Percentiles rank a stretch among this genome's conserved stretches.
Conservation (phyloP, 208 protist species). For the Leishmania guyanensis region DNA sequence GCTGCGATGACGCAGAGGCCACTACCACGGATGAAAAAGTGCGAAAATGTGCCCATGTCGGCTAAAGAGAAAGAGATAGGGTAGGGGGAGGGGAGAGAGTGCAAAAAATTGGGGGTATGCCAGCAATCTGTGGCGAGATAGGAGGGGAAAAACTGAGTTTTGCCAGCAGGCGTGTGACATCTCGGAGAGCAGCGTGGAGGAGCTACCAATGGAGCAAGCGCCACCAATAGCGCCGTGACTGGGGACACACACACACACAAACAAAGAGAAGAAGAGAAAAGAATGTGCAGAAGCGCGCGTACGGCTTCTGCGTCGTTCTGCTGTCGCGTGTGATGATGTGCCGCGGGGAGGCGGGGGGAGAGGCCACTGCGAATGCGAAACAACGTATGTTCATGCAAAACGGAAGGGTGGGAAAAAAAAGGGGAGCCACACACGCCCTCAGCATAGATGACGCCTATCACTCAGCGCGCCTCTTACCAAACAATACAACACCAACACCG, state of each 20-base stretch:
- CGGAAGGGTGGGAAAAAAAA: background rate
- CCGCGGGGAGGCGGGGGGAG: background rate
- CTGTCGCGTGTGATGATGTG: background rate
- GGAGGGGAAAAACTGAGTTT: background rate
- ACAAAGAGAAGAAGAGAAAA: background rate
- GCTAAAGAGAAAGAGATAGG: background rate
- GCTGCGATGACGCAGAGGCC: background rate
- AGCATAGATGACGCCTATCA: background rate
- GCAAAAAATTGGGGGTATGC: background rate
- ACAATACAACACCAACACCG: background rate
- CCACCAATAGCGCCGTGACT: background rate
- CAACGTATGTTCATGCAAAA: background rate
- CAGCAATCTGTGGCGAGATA: background rate
- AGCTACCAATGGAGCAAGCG: background rate
- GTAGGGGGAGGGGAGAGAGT: background rate
- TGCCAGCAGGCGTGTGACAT: background rate
- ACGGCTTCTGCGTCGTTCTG: background rate
- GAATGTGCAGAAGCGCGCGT: background rate
- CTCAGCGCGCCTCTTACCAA: background rate
- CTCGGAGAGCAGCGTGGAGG: background rate
- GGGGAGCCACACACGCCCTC: background rate
- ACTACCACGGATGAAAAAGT: background rate
- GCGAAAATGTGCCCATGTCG: background rate
- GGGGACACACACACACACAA: background rate
- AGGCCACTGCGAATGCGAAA: background rate